Evolutionary conservation across 306 rosid species (phyloP), one percentile per base, ranked within the genome.

Genomic region (Mucuna pruriens): DNA sequence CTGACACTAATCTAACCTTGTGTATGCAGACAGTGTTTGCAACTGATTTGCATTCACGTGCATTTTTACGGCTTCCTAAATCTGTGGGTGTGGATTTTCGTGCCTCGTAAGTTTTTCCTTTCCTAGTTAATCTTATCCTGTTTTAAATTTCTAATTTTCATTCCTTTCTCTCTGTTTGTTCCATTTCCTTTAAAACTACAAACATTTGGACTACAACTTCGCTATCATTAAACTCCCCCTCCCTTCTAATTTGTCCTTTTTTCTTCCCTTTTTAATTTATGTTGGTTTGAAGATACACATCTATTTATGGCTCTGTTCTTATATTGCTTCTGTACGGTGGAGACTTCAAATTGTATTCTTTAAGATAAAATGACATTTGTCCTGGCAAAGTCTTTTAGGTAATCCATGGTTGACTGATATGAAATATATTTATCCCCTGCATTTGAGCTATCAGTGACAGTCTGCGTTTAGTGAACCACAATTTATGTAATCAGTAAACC

Each of bases 11-110:
- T 76, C 36, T 80, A 60, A 33, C 84, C 55, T 77, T 77, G 26
- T 74, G 74, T 82, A 39, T 88, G 87, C 94, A 95, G 99, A 93
- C 95, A 38, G 98, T 95, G 40, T 95, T 91, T 88, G 96, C 95
- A 9, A 95, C 96, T 67, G 99, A 95, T 87, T 88, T 95, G 89
- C 94, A 95, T 76, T 93, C 98, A 83, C 97, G 99, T 34, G 83
- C 91, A 72, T 91, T 91, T 82, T 86, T 93, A 83, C 94, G 86
- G 79, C 99, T 95, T 83, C 99, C 99, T 49, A 95, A 95, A 79
- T 95, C 99, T 55, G 55, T 92, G 68, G 99, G 98, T 82, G 99
- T 93, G 67, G 99, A 95, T 82, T 95, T 95, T 74, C 97, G 99
- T 80, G 99, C 99, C 49, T 93, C 99, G 99, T 95, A 89, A 90